Conservation (phyloP, 306 rosid species). For the Pyrus bretschneideri region DNA sequence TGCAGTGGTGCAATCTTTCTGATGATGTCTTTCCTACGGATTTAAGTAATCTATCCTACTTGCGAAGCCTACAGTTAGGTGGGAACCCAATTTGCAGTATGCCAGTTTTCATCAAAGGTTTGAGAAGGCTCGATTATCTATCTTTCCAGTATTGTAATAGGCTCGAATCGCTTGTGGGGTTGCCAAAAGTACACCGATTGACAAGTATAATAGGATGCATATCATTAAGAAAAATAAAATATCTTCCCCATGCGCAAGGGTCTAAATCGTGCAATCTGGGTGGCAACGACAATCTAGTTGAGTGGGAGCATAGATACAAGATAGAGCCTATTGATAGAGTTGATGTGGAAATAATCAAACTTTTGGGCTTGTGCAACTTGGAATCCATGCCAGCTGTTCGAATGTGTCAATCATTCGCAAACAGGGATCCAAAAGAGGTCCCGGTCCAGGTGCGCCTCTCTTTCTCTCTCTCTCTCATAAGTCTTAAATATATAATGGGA, state of each 20-base stretch:
- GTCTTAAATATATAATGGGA: too few species aligned
- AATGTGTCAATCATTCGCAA: too few species aligned
- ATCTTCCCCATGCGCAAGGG: background rate
- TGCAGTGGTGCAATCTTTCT: background rate
- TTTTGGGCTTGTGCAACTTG: background rate
- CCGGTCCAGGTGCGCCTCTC: background rate
- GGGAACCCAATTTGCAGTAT: background rate
- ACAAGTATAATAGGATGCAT: accelerated
- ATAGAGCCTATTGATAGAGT: background rate
- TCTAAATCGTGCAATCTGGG: accelerated
- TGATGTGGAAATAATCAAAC: background rate
- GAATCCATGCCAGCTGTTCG: background rate
- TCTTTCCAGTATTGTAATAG: accelerated
- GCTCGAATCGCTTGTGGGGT: background rate
- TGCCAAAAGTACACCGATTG: accelerated
- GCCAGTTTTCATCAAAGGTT: background rate
- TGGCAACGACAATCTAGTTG: too few species aligned
- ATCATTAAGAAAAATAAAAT: background rate
- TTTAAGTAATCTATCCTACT: background rate
- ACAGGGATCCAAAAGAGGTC: too few species aligned
- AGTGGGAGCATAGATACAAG: accelerated
- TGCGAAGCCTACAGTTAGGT: background rate
- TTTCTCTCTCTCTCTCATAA: too few species aligned
- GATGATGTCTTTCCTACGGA: background rate
- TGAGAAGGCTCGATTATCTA: background rate